A percentile compares a stretch with the other conserved stretches of the same genome.
phyloP scores from a whole-genome alignment of 2,329 filamentous ascomycete genomes.

The Aspergillus ochraceus region DNA sequence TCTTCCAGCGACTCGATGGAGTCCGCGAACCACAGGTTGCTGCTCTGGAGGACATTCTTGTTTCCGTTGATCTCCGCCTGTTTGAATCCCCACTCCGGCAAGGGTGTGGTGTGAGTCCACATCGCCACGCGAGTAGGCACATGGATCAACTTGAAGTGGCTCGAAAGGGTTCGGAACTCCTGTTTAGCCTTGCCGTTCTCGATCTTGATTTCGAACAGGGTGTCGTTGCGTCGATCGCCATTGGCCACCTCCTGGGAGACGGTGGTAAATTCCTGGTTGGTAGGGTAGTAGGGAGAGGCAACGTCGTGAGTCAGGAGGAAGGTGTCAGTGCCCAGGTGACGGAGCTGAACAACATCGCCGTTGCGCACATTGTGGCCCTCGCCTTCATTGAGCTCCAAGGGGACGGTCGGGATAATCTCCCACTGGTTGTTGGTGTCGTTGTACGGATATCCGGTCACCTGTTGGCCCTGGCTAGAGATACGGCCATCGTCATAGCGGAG shows the following conservation, averaged over 20 bases:
- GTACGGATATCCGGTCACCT: constrained; percentile 96
- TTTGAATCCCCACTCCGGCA: constrained; percentile 97
- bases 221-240: constrained; percentile 78
- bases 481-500: constrained; percentile 95
- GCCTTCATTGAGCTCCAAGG: constrained; percentile 54
- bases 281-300: constrained; percentile 91
- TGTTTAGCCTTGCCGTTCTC: constrained; percentile 79
- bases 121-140: constrained; percentile 94
- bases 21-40: constrained; percentile 93
- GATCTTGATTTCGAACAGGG: constrained; percentile 87
- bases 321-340: constrained; percentile 81
- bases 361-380: constrained; percentile 70
- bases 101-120: constrained; percentile 94
- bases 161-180: constrained; percentile 85
- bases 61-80: constrained; percentile 99
- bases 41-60: constrained; percentile 86
- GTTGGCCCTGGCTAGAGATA: constrained; percentile 95
- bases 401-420: constrained; percentile 76
- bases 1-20: constrained; percentile 77
- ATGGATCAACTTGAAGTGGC: constrained; percentile 95
- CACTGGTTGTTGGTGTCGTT: constrained; percentile 99
- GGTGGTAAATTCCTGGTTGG: constrained; percentile 97
- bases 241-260: constrained; percentile 70
- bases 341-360: constrained; percentile 81
- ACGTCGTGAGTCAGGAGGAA: constrained; percentile 93